Percentiles rank a stretch among this genome's conserved stretches.
phyloP scores from a whole-genome alignment of 345 rosid genomes.

The Linum usitatissimum region DNA sequence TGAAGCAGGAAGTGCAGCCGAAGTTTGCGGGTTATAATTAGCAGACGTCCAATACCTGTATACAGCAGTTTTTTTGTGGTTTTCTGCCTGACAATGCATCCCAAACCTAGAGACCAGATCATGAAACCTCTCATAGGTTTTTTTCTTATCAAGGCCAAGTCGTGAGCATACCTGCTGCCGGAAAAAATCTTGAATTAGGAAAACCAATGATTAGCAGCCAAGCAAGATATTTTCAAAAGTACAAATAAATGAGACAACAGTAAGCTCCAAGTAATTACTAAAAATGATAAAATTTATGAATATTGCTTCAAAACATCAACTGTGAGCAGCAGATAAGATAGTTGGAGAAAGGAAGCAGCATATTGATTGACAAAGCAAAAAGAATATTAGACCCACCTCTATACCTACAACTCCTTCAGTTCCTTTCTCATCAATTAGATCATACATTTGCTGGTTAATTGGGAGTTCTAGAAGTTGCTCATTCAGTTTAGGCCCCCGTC shows the following conservation, averaged over 20 bases:
- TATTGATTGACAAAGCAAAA: not conserved
- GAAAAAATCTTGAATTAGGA: constrained; percentile 11
- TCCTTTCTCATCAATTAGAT: constrained; percentile 73
- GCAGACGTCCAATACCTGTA: constrained; percentile 70
- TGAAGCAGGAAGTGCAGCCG: constrained; percentile 21
- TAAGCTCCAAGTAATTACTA: not conserved
- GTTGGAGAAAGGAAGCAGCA: not conserved
- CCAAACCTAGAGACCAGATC: constrained; percentile 63
- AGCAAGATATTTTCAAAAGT: not conserved
- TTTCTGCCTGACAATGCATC: constrained; percentile 62
- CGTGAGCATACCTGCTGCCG: constrained; percentile 57
- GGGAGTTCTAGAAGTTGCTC: constrained; percentile 79
- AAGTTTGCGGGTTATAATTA: constrained; percentile 28
- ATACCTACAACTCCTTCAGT: constrained; percentile 51
- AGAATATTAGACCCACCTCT: constrained; percentile 42
- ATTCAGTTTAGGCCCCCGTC: constrained; percentile 42
- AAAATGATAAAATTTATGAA: not conserved
- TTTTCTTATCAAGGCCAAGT: constrained; percentile 80
- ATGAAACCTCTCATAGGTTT: constrained; percentile 51
- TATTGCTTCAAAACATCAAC: not conserved
- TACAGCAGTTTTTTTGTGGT: constrained; percentile 48
- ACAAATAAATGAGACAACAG: not conserved
- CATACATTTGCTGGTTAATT: constrained; percentile 73
- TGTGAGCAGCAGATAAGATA: not conserved
- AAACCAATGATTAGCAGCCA: not conserved